phyloP scores from a whole-genome alignment of 371 early-diverging fungal genomes.

The Apophysomyces elegans region DNA sequence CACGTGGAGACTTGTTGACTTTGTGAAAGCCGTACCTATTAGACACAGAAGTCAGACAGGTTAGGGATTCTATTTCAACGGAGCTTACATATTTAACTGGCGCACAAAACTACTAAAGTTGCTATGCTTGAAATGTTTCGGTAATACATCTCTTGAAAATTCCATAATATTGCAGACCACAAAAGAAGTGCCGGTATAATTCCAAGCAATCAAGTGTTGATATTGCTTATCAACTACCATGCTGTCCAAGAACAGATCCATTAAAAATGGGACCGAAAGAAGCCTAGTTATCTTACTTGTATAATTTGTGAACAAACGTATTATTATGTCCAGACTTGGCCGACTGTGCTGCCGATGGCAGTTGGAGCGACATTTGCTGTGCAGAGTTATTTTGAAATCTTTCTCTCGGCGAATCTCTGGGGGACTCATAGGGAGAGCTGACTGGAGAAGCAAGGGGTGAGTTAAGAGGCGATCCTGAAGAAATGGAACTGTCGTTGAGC shows the following conservation, averaged over 20 bases:
- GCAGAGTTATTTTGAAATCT: conserved; percentile 30
- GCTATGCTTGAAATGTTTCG: conserved; percentile 80
- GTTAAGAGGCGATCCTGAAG: conserved; percentile 40
- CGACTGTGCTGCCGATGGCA: conserved; percentile 1
- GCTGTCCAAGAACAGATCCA: conserved; percentile 29
- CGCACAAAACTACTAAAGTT: conserved; percentile 83
- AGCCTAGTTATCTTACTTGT: conserved; percentile 23
- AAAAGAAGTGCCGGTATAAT: conserved; percentile 79
- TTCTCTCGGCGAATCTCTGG: conserved; percentile 30
- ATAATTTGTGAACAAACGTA: conserved; percentile 40
- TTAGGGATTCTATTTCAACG: neutral
- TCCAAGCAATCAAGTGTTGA: conserved; percentile 80
- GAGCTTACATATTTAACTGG: conserved; percentile 76
- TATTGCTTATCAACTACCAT: conserved; percentile 77
- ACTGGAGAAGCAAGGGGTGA: conserved; percentile 39
- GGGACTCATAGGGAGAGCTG: conserved; percentile 30
- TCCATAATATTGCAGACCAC: conserved; percentile 82
- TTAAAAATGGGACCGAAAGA: conserved; percentile 13
- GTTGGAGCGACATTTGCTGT: conserved; percentile 28
- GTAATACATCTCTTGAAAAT: conserved; percentile 74
- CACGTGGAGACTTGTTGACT: conserved; percentile 78
- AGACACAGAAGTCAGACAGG: neutral
- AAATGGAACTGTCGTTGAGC: conserved; percentile 32
- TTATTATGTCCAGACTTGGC: conserved; percentile 17
- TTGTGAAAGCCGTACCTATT: conserved; percentile 78